phyloP scores from a whole-genome alignment of 2,329 filamentous ascomycete species.

The Sclerotinia nivalis region DNA sequence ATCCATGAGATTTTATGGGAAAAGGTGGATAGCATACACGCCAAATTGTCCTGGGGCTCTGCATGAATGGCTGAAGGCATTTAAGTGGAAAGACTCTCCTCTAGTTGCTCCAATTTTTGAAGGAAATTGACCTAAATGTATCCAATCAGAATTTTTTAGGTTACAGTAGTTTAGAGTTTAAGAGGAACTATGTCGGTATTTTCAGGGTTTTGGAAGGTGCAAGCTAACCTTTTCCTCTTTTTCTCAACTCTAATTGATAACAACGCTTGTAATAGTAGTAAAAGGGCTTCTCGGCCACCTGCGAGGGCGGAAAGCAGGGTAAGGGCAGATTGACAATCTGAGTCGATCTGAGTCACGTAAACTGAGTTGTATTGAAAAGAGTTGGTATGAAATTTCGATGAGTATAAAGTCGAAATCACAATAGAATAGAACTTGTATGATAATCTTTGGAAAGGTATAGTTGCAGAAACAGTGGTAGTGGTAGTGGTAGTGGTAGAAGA shows the following conservation, averaged over 20 bases:
- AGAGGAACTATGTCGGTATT: constrained; percentile 18
- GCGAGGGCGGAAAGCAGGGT: neutral
- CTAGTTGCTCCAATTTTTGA: neutral
- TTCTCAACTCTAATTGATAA: constrained; percentile 1
- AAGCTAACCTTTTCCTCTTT: constrained; percentile 12
- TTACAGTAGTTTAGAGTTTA: constrained; percentile 7
- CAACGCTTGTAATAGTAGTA: neutral
- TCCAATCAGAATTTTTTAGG: constrained; percentile 7
- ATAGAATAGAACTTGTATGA: neutral
- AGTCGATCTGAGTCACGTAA: neutral
- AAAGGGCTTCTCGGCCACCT: neutral
- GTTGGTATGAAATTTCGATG: neutral
- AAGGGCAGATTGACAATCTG: neutral
- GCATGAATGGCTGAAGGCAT: constrained; percentile 26
- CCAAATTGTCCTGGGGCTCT: constrained; percentile 13
- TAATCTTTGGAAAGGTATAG: neutral
- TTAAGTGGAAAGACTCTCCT: neutral
- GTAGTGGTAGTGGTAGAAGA: neutral
- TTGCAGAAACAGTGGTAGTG: neutral
- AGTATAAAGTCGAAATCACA: neutral
- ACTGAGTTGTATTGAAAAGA: neutral
- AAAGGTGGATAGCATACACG: constrained; percentile 22
- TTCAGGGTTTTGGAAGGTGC: neutral
- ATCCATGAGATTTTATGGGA: constrained; percentile 1
- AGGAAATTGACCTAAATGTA: neutral